Base-by-base conservation (phyloP, 768 basidiomycete genomes). In the Pisolithus sp. region DNA sequence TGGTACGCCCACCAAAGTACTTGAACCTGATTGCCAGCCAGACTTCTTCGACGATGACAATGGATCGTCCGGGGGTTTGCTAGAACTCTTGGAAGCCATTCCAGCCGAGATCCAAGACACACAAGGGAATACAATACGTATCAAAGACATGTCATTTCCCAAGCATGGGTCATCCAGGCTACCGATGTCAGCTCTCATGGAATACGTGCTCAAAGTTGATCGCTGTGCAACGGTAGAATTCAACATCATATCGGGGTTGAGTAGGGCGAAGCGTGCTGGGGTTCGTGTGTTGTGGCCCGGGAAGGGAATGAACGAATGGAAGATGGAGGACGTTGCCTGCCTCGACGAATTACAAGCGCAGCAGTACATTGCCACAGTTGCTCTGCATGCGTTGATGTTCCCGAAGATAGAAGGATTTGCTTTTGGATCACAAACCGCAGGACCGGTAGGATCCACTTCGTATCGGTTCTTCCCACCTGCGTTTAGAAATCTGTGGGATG, bases 401-500 rank as follows among this genome's bases (percentile, higher is more conserved):
- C 80, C 83, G 15, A 51, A 66, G 2, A 76, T 76, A 0, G 78
- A 79, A 48, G 86, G 86, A 7, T 91, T 91, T 66, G 76, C 80
- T 9, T 66, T 76, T 3, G 76, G 77, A n/a, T 66, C 65, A 4
- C 68, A 76, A 30, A 66, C 68, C 15, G 34, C 34, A 10, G 72
- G 73, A 37, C 69, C 76, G 43, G 72, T 75, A 26, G 76, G 68
- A 41, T 73, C 73, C 43, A 84, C 88, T 1, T 89, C 85, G 57
- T 89, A 89, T 67, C 76, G 90, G 57, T 66, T 82, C 8, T 73
- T 98, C n/a, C 92, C 95, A 8, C 74, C 85, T 2, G 77, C 80
- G 17, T 95, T 86, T 68, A 79, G 93, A 55, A 88, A 93, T 65
- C 72, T 99, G 17, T 99, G 95, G 95, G 86, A 90, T 50, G 90